These are phyloP conservation scores for Lumnitzera littorea DNA, from an alignment of 345 rosid genomes.

Conservation along the genomic window DNA sequence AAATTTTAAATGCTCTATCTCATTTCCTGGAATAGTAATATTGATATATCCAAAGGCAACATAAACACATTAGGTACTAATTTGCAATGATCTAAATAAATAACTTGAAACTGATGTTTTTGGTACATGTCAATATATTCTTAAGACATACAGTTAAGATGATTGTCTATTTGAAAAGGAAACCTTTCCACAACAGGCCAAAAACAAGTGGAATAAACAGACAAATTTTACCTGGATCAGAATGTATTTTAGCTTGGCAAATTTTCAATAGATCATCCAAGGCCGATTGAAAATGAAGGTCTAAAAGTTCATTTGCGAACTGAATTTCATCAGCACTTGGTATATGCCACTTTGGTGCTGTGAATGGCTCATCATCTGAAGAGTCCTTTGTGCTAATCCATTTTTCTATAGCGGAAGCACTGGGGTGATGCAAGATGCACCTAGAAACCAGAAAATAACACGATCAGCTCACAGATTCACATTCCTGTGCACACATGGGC, in stretches of 20 bases:
- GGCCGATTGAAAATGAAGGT: slow-evolving; percentile 83
- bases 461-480: too few relatives aligned
- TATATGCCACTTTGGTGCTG: slow-evolving; percentile 80
- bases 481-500: too few relatives aligned
- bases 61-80: too few relatives aligned
- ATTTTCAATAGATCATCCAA: slow-evolving; percentile 76
- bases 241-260: slow-evolving; percentile 69
- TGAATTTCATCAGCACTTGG: slow-evolving; percentile 77
- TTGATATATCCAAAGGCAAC: too few relatives aligned
- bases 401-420: slow-evolving; percentile 69
- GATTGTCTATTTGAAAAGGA: not conserved
- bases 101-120: too few relatives aligned
- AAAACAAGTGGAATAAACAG: not conserved
- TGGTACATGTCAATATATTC: too few relatives aligned
- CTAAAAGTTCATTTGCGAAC: slow-evolving; percentile 91
- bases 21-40: slow-evolving; percentile 51
- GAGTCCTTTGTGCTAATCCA: slow-evolving; percentile 92
- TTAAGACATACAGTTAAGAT: too few relatives aligned
- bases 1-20: slow-evolving; percentile 95
- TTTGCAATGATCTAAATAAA: too few relatives aligned
- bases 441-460: slow-evolving; percentile 28
- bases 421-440: slow-evolving; percentile 70
- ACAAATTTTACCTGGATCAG: slow-evolving; percentile 56
- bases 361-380: slow-evolving; percentile 36
- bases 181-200: not conserved